Evolutionary conservation across 176 grass and related monocot species (phyloP), one percentile per base, ranked within the genome.

Genomic region (Canna indica): DNA sequence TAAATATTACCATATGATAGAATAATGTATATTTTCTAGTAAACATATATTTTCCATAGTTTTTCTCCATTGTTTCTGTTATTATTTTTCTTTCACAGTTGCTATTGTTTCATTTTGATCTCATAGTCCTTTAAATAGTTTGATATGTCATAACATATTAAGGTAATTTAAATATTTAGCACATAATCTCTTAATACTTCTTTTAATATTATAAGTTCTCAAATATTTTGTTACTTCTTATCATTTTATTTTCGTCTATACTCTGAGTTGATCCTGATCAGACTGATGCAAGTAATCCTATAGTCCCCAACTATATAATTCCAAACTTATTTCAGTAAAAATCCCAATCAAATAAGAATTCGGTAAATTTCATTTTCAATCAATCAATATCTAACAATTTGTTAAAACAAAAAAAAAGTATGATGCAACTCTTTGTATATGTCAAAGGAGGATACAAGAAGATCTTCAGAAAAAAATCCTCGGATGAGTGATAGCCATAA

Each of bases 401-500:
- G 60, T 24, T 2, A 48, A 4, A 7, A 13, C 22, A 10, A 26
- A 11, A 31, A 5, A 30, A 2, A 16, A 64, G 9, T 31, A 60
- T 16, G n/a, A 32, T 14, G 74, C 34, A 24, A 17, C 15, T n/a
- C 73, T 61, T 72, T 60, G 53, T 27, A 79, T 68, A 26, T 16
- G 48, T 60, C 12, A 76, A 73, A 76, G 54, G 29, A 79, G 93
- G 93, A 96, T 96, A 96, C 93, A 96, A 70, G 69, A 85, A 91
- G 35, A 96, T 96, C 72, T 96, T 96, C 62, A 96, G 45, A 77
- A 96, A 96, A 68, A 91, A 31, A 29, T 91, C 88, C 74, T 96
- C 93, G 2, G 61, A 83, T 11, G 68, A 82, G 83, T 88, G 84
- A 80, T 83, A 96, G 3, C 93, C 93, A 76, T 96, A 96, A 61